Base-by-base conservation (phyloP, 306 rosid species). In the Argentina anserina region DNA sequence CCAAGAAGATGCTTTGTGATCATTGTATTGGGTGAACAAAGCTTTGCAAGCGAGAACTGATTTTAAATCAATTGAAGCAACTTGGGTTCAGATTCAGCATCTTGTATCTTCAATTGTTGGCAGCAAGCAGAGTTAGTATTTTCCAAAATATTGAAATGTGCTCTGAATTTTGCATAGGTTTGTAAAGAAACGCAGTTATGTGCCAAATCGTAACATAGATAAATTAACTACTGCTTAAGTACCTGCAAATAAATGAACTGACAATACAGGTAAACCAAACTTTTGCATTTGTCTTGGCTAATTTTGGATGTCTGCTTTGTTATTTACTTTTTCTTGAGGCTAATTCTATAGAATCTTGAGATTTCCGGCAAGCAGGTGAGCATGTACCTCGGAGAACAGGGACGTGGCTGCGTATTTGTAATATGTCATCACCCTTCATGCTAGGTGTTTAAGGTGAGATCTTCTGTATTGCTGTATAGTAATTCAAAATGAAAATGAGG, bases 51-150 rank as follows among this genome's bases (percentile, higher is more conserved):
- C 62, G 7, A 69, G 55, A 69, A 34, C 14, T 15, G 62, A 69
- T 23, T 69, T 49, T 2, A 21, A 69, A 49, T 69, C 31, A 1
- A 14, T 69, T 0, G 45, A 49, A 69, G 33, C n/a, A 34, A n/a
- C 73, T 49, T 69, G 73, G 73, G 6, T 33, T 69, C 33, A 49
- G 43, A 69, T 69, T 60, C 73, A 49, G 23, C 46, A 49, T 20
- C 29, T 33, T 11, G 43, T 49, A 20, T n/a, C 43, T 12, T n/a
- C 15, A 11, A 33, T 49, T 49, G 23, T 61, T 33, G 46, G 39
- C 17, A 18, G 60, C 23, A 20, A 46, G 6, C 42, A 0, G 72
- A n/a, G 46, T 7, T 49, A 64, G 36, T 13, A 21, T 43, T 39
- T 5, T 65, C 50, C 11, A 40, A n/a, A n/a, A n/a, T 21, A 23